Percentiles rank a stretch among this genome's conserved stretches.
These are phyloP conservation scores for Liquidambar formosana DNA, from an alignment of 164 flowering plant species.

Conservation along the genomic window DNA sequence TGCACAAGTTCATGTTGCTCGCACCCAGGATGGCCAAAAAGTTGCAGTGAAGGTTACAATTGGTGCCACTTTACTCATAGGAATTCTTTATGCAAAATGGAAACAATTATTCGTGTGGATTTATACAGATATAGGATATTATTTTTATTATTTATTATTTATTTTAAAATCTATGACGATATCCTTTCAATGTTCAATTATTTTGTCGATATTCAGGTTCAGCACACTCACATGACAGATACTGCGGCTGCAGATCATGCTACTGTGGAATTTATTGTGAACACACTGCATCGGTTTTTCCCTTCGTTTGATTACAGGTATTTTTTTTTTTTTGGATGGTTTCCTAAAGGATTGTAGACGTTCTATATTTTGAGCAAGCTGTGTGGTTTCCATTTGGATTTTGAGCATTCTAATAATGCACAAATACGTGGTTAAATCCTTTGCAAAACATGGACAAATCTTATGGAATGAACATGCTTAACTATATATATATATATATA, in stretches of 20 bases:
- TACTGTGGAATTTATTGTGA: conserved; percentile 79
- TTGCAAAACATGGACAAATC: not conserved
- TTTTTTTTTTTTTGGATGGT: not conserved
- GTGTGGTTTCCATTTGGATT: not conserved
- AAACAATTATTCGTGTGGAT: conserved; percentile 6
- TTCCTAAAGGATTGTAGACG: not conserved
- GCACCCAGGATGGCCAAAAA: conserved; percentile 76
- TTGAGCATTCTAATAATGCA: not conserved
- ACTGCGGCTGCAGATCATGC: conserved; percentile 93
- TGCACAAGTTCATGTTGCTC: conserved; percentile 97
- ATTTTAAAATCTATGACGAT: not conserved
- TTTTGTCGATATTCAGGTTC: conserved; percentile 62
- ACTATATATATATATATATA: not conserved
- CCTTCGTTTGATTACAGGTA: conserved; percentile 97
- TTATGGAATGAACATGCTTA: not conserved
- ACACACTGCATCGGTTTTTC: conserved; percentile 66
- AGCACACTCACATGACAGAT: conserved; percentile 97
- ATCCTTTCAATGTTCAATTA: conserved; percentile 5
- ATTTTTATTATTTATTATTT: too few species aligned
- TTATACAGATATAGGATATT: not conserved
- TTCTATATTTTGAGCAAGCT: not conserved
- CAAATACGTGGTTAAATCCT: not conserved
- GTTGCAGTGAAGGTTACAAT: conserved; percentile 94
- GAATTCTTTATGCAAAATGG: conserved; percentile 4
- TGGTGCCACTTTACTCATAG: not conserved